Base-by-base conservation (phyloP, 202 grass and related monocot species). In the Bolboschoenoplectus hybrid region DNA sequence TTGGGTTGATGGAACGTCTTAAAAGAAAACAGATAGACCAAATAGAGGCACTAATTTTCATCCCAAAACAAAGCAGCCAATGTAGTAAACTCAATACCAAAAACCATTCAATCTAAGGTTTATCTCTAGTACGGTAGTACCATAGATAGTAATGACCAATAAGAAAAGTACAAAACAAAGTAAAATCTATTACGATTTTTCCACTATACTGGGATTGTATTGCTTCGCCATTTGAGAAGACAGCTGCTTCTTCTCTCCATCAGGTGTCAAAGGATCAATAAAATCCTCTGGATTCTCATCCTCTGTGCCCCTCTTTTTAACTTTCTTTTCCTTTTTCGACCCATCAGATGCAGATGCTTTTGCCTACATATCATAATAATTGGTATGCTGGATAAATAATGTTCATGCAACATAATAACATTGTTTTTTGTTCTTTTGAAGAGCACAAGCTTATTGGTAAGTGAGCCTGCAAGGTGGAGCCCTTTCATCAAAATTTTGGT, bases 281-380 rank as follows among this genome's bases (percentile, higher is more conserved):
- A 94, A 96, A 92, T 99, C 93, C 56, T 98, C 90, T 0, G 92
- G 87, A 63, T 99, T 94, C 39, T 99, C 93, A 85, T 96, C 97
- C 85, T 96, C 92, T 1, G 67, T 69, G 34, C 64, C 81, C 80
- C 88, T 91, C 67, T 91, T 94, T 81, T 66, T 90, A 13, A 94
- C 90, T 63, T 99, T 99, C 78, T 94, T 92, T 87, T 97, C 93
- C 12, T 74, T 89, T 45, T 97, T 99, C 85, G 88, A 91, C 81
- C 86, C 77, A 0, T 91, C 97, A 40, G 95, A 90, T 11, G 87
- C 88, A 76, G 86, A 4, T 40, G 55, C 80, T 82, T 92, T 91
- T 64, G 87, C 91, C 95, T 98, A 6, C 9, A 63, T 64, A 89
- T 4, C 63, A 85, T 40, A 43, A 77, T 72, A 70, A 26, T 26